Conservation (phyloP, 2,329 filamentous ascomycete species). For the Cytospora schulzeri region DNA sequence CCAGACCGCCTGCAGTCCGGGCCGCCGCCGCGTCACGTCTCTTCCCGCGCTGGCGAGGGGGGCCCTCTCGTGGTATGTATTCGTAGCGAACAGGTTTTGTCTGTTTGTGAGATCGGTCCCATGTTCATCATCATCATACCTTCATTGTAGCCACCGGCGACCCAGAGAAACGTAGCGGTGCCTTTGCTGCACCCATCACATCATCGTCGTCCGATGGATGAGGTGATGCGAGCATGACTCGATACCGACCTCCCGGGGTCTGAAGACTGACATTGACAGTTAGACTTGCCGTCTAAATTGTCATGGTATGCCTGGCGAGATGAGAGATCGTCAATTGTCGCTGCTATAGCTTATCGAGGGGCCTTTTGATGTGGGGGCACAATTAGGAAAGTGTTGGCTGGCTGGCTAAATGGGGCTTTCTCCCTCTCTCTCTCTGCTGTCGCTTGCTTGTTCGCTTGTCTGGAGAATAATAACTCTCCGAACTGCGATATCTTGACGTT, state of each 20-base stretch:
- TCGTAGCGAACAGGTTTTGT: background rate
- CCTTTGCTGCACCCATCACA: background rate
- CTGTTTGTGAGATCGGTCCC: background rate
- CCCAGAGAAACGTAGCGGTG: background rate
- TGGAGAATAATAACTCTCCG: background rate
- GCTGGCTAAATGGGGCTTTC: too few species aligned
- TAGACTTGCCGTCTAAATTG: background rate
- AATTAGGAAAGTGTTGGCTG: background rate
- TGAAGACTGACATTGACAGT: background rate
- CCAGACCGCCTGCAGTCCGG: background rate
- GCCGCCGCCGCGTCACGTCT: background rate
- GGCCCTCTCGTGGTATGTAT: background rate
- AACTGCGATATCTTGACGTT: background rate
- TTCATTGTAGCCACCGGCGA: background rate
- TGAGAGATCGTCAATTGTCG: background rate
- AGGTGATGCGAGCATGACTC: background rate
- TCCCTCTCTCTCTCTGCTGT: background rate
- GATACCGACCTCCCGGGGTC: background rate
- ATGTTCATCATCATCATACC: background rate
- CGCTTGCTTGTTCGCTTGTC: background rate
- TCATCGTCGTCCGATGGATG: constrained; percentile 1
- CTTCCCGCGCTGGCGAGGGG: background rate
- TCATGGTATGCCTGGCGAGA: background rate
- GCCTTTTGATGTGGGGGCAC: background rate
- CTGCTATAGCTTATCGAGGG: background rate